phyloP scores from a whole-genome alignment of 805 yeast genomes.

The Kurtzmaniella fragi region DNA sequence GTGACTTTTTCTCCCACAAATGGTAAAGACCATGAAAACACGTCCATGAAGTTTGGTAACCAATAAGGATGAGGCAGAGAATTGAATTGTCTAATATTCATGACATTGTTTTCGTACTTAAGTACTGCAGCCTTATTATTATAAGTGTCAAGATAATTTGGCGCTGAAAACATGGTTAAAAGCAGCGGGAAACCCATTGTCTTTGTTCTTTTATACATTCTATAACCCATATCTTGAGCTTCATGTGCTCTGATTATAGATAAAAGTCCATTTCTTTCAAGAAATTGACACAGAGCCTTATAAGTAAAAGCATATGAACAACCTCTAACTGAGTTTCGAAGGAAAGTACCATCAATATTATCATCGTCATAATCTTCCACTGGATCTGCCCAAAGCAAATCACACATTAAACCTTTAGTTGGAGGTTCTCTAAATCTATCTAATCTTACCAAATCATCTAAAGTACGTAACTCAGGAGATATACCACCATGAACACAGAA shows the following conservation, averaged over 20 bases:
- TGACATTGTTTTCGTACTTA: constrained; percentile 84
- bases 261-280: constrained; percentile 70
- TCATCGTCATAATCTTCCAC: constrained; percentile 78
- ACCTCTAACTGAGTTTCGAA: constrained; percentile 75
- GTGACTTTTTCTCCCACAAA: constrained; percentile 96
- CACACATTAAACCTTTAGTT: constrained; percentile 90
- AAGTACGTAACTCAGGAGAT: constrained; percentile 72
- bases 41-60: constrained; percentile 96
- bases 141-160: constrained; percentile 87
- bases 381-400: constrained; percentile 94
- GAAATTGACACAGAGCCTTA: constrained; percentile 72
- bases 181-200: constrained; percentile 86
- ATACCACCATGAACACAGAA: constrained; percentile 96
- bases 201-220: constrained; percentile 85
- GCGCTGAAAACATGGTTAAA: constrained; percentile 91
- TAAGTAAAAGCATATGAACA: constrained; percentile 90
- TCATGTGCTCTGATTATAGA: constrained; percentile 95
- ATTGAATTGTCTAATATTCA: constrained; percentile 94
- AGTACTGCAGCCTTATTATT: constrained; percentile 94
- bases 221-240: constrained; percentile 95
- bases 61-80: constrained; percentile 93
- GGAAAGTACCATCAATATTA: constrained; percentile 40
- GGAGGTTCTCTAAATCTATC: constrained; percentile 92
- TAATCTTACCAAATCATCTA: constrained; percentile 63
- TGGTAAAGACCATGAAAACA: constrained; percentile 94